These are phyloP conservation scores for Kodamaea kaohsiungensis DNA, from an alignment of 805 yeast genomes.

Conservation along the genomic window DNA sequence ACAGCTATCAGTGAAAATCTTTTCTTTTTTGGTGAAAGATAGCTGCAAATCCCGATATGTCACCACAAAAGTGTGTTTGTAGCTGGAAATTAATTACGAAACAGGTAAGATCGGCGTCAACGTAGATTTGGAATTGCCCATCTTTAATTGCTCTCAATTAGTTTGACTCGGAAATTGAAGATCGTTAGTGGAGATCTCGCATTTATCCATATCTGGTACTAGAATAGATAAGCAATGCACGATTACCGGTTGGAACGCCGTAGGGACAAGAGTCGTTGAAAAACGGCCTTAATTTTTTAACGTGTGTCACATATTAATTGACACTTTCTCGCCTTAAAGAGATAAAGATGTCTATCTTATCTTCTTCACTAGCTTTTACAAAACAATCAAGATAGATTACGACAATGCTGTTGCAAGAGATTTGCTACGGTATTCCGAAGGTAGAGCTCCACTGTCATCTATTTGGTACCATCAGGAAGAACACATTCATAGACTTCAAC, in stretches of 20 bases:
- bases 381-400: background rate
- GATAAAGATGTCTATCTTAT: background rate
- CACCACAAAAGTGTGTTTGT: background rate
- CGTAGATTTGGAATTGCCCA: background rate
- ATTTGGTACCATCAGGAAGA: slow-evolving; percentile 27
- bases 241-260: background rate
- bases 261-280: background rate
- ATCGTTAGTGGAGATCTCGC: background rate
- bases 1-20: background rate
- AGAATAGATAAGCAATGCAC: background rate
- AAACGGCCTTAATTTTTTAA: background rate
- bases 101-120: background rate
- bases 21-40: background rate
- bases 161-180: background rate
- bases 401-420: background rate
- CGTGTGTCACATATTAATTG: background rate
- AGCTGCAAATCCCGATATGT: background rate
- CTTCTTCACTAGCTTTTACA: background rate
- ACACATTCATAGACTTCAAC: slow-evolving; percentile 22
- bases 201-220: background rate
- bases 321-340: background rate
- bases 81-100: background rate
- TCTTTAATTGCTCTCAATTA: background rate
- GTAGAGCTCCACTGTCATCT: slow-evolving; percentile 33
- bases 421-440: slow-evolving; percentile 28